Evolutionary conservation across 2,329 filamentous ascomycete species (phyloP).

Genomic region (Huntiella abstrusa): DNA sequence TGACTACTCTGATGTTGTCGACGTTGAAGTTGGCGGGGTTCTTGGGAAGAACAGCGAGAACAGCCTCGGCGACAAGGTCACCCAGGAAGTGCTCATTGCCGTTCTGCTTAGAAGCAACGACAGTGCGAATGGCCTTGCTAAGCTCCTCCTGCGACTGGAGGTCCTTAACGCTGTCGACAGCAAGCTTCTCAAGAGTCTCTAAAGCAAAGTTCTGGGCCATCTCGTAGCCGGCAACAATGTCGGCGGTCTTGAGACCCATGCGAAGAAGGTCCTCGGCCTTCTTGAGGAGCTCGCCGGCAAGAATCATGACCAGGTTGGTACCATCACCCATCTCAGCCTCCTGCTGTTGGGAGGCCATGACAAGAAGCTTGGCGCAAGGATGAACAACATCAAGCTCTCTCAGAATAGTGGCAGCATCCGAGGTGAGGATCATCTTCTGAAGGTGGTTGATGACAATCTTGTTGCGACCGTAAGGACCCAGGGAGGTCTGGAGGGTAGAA

Average conservation of each 20-base stretch:
- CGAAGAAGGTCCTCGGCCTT: constrained; percentile 93
- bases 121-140: constrained; percentile 86
- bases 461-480: constrained; percentile 94
- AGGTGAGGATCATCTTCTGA: constrained; percentile 98
- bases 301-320: constrained; percentile 89
- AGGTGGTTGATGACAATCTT: constrained; percentile 99
- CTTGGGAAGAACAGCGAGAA: constrained; percentile 81
- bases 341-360: constrained; percentile 98
- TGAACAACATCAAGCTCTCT: constrained; percentile 96
- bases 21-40: constrained; percentile 95
- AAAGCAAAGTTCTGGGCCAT: constrained; percentile 80
- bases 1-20: constrained; percentile 95
- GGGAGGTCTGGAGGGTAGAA: constrained; percentile 87
- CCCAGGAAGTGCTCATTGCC: constrained; percentile 82
- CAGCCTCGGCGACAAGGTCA: constrained; percentile 66
- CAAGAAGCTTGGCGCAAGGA: constrained; percentile 87
- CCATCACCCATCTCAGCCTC: constrained; percentile 98
- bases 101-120: constrained; percentile 91
- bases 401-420: constrained; percentile 91
- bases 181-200: constrained; percentile 68
- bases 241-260: constrained; percentile 96
- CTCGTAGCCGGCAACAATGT: constrained; percentile 91
- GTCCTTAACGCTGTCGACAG: constrained; percentile 78
- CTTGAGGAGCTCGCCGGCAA: constrained; percentile 85
- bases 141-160: constrained; percentile 66